Evolutionary conservation across 768 basidiomycete species (phyloP), one percentile per base, ranked within the genome.

Genomic region (Fomitopsis serialis): DNA sequence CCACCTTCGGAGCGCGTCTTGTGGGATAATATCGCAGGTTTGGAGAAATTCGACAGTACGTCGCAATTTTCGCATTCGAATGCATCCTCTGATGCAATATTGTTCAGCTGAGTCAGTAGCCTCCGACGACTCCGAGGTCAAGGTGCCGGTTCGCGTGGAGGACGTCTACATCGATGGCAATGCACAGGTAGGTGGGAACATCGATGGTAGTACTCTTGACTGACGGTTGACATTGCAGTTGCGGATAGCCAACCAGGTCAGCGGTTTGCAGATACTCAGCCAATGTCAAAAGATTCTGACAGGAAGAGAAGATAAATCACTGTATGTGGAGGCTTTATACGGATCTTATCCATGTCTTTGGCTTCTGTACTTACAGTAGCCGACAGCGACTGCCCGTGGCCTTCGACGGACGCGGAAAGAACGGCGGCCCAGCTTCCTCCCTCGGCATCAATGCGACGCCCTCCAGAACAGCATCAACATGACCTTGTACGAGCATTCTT

Each of bases 11-110:
- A 53, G 1, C 44, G 32, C 19, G 36, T 17, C 3, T 23, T 25
- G 11, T 52, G 51, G 51, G 51, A 52, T 13, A 34, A n/a, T 9
- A 25, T 47, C 13, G 52, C 37, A 21, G 52, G 52, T 46, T 21
- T 53, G 24, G 52, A 53, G 34, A 46, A 24, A 25, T 25, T 53
- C 21, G 52, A 53, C 17, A 47, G 52, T 53, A 22, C 15, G 50
- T 29, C 13, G 13, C 21, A 19, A 19, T 23, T 4, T 35, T 46
- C 25, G 37, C 22, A 17, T 17, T 23, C 35, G 13, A 12, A 25
- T 29, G 23, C 13, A 42, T 25, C 34, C 9, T 2, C 15, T 42
- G 21, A 45, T 29, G 4, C 44, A 32, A 29, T 47, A 17, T 7
- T 35, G n/a, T 24, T 29, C 27, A 53, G 52, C 3, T 27, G 52